Conservation (phyloP, 1,139 yeast species). For the Starmera stellimalicola region DNA sequence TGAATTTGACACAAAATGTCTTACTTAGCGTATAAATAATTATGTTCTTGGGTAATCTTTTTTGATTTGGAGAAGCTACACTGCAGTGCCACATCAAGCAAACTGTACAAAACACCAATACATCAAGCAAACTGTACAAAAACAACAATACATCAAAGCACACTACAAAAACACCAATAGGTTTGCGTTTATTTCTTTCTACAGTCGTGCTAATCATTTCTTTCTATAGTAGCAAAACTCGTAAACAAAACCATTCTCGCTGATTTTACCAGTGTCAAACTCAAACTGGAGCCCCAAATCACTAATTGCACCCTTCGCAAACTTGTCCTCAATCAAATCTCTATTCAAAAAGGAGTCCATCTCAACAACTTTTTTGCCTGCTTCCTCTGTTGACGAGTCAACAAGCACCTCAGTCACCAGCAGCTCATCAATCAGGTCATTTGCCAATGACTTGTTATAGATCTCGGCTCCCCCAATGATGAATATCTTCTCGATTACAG, state of each 20-base stretch:
- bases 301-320: constrained; percentile 5
- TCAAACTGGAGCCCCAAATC: constrained; percentile 4
- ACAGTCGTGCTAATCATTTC: no score
- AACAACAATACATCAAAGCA: no score
- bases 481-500: constrained; percentile 43
- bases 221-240: no score
- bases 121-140: no score
- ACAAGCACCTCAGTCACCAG: constrained; percentile 62
- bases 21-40: no score
- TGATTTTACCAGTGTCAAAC: neutral
- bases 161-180: no score
- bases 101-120: no score
- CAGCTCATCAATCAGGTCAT: constrained; percentile 41
- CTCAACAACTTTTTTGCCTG: constrained; percentile 30
- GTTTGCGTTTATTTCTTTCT: no score
- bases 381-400: constrained; percentile 9
- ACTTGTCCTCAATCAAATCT: constrained; percentile 13
- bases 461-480: constrained; percentile 93
- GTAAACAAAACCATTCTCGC: neutral
- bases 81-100: no score
- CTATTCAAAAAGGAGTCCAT: constrained; percentile 51
- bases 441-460: constrained; percentile 47
- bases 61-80: no score
- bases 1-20: no score
- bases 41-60: no score